These are phyloP conservation scores for Saccharomycopsis schoenii DNA, from an alignment of 805 yeast genomes.

Conservation along the genomic window DNA sequence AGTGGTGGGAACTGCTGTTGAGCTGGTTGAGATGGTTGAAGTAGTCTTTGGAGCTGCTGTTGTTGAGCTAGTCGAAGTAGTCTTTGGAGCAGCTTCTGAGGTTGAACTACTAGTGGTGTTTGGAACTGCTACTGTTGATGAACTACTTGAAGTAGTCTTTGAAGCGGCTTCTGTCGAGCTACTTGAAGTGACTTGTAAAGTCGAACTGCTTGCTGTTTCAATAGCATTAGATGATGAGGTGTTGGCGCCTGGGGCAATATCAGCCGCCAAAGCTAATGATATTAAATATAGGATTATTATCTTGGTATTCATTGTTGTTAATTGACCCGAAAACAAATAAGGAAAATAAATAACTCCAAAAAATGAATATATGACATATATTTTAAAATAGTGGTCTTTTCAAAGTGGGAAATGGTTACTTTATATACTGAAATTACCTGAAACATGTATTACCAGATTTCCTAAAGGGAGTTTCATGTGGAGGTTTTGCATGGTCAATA, in stretches of 20 bases:
- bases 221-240: background rate
- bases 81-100: background rate
- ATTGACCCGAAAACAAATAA: background rate
- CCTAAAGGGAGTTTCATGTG: background rate
- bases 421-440: background rate
- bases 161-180: background rate
- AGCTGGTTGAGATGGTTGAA: conserved; percentile 6
- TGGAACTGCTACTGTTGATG: background rate
- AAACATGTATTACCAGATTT: background rate
- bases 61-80: background rate
- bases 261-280: background rate
- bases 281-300: background rate
- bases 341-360: background rate
- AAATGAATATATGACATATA: background rate
- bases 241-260: background rate
- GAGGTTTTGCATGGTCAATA: background rate
- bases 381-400: background rate
- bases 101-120: background rate
- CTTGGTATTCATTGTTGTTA: background rate
- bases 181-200: background rate
- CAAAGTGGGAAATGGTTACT: background rate
- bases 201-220: conserved; percentile 16
- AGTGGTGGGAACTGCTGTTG: background rate
- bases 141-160: background rate
- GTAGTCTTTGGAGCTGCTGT: background rate